phyloP scores from a whole-genome alignment of 2,329 filamentous ascomycete species.

The Dactylellina sp. region DNA sequence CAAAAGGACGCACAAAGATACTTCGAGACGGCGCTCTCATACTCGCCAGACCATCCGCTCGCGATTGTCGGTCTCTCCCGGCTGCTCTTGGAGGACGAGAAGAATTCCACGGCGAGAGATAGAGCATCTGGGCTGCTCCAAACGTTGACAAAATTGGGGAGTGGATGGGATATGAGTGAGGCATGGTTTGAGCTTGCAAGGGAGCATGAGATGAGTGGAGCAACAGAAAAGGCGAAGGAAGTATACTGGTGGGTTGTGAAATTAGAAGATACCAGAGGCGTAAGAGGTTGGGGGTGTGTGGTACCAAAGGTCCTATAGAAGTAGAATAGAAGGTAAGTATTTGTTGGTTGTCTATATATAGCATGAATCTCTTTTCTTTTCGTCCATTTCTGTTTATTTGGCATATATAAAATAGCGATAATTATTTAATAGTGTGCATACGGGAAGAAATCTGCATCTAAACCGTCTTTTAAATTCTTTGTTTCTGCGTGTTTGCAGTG shows the following conservation, averaged over 20 bases:
- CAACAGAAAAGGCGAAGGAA: conserved; percentile 87
- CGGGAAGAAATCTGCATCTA: neutral
- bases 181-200: conserved; percentile 91
- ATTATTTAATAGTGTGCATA: conserved; percentile 8
- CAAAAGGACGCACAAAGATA: conserved; percentile 78
- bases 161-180: conserved; percentile 90
- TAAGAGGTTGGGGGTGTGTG: conserved; percentile 81
- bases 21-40: conserved; percentile 84
- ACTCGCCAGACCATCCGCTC: conserved; percentile 80
- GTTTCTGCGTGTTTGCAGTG: no score
- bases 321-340: neutral
- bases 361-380: neutral
- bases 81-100: conserved; percentile 72
- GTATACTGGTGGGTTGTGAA: conserved; percentile 98
- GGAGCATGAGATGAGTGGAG: conserved; percentile 87
- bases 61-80: conserved; percentile 86
- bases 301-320: conserved; percentile 56
- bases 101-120: conserved; percentile 81
- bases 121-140: conserved; percentile 86
- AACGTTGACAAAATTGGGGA: conserved; percentile 83
- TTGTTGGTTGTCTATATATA: neutral
- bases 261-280: conserved; percentile 83
- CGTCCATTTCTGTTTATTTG: neutral
- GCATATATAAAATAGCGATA: conserved; percentile 27
- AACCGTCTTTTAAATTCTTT: no score